These are phyloP conservation scores for Eucalyptus tenuipes DNA, from an alignment of 345 rosid species.

Conservation along the genomic window DNA sequence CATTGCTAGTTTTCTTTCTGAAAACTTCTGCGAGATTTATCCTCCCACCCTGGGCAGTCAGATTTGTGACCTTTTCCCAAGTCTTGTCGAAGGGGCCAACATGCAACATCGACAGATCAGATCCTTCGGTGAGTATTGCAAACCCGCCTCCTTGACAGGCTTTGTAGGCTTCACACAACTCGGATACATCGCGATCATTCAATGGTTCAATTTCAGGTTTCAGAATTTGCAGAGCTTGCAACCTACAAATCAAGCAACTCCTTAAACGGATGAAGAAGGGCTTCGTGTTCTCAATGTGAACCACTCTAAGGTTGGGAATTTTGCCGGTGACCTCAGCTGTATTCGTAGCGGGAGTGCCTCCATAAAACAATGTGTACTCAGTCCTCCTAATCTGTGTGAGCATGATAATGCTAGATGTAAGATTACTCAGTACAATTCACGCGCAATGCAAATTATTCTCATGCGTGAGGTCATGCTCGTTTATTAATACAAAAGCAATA, in stretches of 20 bases:
- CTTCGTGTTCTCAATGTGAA: neutral
- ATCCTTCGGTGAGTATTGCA: neutral
- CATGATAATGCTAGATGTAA: neutral
- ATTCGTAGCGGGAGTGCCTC: neutral
- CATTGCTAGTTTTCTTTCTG: neutral
- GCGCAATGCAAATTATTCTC: neutral
- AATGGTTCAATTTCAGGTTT: neutral
- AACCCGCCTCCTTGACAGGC: neutral
- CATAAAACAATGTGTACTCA: neutral
- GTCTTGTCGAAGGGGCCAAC: neutral
- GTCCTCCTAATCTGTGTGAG: neutral
- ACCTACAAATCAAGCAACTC: neutral
- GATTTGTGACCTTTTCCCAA: neutral
- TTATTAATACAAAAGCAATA: neutral
- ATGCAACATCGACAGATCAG: neutral
- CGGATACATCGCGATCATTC: neutral
- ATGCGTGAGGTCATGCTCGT: neutral
- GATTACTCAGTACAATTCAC: neutral
- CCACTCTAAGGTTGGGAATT: neutral
- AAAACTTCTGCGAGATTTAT: neutral
- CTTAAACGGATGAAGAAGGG: neutral
- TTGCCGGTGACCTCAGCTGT: neutral
- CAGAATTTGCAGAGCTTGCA: neutral
- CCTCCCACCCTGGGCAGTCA: neutral
- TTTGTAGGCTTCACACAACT: neutral